phyloP scores from a whole-genome alignment of 768 basidiomycete species.

The Xerocomellus chrysenteron region DNA sequence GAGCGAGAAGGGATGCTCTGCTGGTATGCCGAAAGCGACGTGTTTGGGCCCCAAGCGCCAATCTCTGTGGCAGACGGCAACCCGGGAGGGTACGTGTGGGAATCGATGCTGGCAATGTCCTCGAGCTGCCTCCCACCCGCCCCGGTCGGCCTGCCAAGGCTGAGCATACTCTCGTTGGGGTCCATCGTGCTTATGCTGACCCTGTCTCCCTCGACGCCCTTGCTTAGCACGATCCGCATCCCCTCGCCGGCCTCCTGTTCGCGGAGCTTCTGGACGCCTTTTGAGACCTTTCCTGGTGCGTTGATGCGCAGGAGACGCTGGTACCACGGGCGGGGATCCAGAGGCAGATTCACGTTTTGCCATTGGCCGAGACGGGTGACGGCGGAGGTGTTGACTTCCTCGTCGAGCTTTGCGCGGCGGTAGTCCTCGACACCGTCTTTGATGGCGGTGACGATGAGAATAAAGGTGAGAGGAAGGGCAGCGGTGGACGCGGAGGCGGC shows the following conservation, averaged over 20 bases:
- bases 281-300: slow-evolving; percentile 71
- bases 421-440: slow-evolving; percentile 98
- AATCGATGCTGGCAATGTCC: slow-evolving; percentile 66
- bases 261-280: slow-evolving; percentile 81
- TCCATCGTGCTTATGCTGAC: slow-evolving; percentile 46
- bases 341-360: slow-evolving; percentile 86
- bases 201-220: slow-evolving; percentile 33
- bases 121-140: slow-evolving; percentile 56
- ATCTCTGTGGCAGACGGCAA: slow-evolving; percentile 30
- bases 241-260: slow-evolving; percentile 76
- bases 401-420: slow-evolving; percentile 82
- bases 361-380: slow-evolving; percentile 87
- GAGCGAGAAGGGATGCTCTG: slow-evolving; percentile 57
- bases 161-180: slow-evolving; percentile 43
- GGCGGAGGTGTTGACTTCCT: slow-evolving; percentile 93
- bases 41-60: slow-evolving; percentile 36
- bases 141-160: slow-evolving; percentile 36
- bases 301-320: slow-evolving; percentile 73
- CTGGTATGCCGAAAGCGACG: slow-evolving; percentile 49
- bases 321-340: slow-evolving; percentile 72
- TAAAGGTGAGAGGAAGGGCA: slow-evolving; percentile 84
- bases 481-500: slow-evolving; percentile 80
- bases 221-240: slow-evolving; percentile 61
- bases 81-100: slow-evolving; percentile 62
- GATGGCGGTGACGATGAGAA: slow-evolving; percentile 84